Base-by-base conservation (phyloP, 2,329 filamentous ascomycete species). In the Zasmidium cellare region DNA sequence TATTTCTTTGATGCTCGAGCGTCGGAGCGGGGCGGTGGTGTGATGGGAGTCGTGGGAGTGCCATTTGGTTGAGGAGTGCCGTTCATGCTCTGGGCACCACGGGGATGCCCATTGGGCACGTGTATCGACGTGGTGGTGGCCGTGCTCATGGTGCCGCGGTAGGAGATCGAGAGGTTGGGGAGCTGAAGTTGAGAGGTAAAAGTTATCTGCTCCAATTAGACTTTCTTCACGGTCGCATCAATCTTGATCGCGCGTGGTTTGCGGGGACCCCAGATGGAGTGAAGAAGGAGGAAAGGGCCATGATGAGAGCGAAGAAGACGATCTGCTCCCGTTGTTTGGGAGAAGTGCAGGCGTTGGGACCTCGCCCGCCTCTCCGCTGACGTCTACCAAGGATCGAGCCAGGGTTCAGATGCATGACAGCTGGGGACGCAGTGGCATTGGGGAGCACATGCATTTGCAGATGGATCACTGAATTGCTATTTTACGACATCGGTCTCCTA, bases 1-100 rank as follows among this genome's bases (percentile, higher is more conserved):
- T 97, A 97, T 74, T 92, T 94, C 68, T 78, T 83, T 58, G 70
- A 67, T 11, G 58, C 55, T 51, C 59, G 52, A 9, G 47, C 46
- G 35, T 56, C 55, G 22, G 25, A 31, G 11, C 24, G 25, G 38
- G 38, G 38, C 11, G 20, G 31, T 18, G 38, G 45, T 20, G 16
- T 20, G 22, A 41, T 41, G 35, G 47, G 48, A 3, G 38, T 28
- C 19, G 38, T 23, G 18, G 55, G 31, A 28, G 51, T 38, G 38
- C 47, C 56, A 46, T 55, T 55, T 16, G 28, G 1, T 19, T 55
- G 48, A n/a, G 20, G 9, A 2, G 46, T 18, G 6, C 20, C 52
- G 19, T 51, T 52, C 9, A 19, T 38, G 22, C 23, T 35, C 2
- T 19, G 18, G 28, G 18, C 19, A 16, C 11, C 23, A 16, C 31